These are phyloP conservation scores for Hawksworthiomyces lignivorus DNA, from an alignment of 2,329 filamentous ascomycete species.

Conservation along the genomic window DNA sequence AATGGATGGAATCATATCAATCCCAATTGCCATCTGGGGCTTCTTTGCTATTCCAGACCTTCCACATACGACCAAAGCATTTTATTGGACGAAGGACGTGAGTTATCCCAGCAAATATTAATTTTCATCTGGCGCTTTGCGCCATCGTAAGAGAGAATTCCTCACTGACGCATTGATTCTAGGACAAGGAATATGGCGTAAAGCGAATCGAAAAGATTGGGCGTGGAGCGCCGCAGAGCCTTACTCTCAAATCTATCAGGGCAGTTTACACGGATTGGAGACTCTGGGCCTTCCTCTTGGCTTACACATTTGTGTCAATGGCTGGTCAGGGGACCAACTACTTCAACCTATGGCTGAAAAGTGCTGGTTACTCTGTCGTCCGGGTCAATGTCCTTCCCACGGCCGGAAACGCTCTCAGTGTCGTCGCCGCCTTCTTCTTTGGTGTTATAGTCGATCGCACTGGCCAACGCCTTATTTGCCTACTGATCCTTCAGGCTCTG, in stretches of 20 bases:
- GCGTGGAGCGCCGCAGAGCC: conserved; percentile 5
- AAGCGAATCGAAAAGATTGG: conserved; percentile 18
- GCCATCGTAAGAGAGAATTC: too few species aligned
- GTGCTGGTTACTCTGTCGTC: conserved; percentile 36
- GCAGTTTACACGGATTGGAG: conserved; percentile 75
- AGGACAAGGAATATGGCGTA: conserved; percentile 16
- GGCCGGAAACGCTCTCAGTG: conserved; percentile 36
- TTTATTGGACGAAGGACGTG: conserved; percentile 11
- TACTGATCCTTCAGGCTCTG: conserved; percentile 12
- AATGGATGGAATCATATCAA: conserved; percentile 26
- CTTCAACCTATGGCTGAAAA: conserved; percentile 46
- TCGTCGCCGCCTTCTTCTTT: conserved; percentile 35
- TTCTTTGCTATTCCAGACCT: conserved; percentile 18
- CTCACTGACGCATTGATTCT: too few species aligned
- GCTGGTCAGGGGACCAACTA: conserved; percentile 24
- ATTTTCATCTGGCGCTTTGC: too few species aligned
- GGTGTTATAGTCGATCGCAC: conserved; percentile 15
- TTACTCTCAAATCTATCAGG: conserved; percentile 59
- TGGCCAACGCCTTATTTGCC: conserved; percentile 11
- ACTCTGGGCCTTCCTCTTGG: conserved; percentile 70
- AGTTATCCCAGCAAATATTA: background rate
- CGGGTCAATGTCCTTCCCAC: conserved; percentile 44
- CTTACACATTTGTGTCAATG: conserved; percentile 12
- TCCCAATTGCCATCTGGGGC: conserved; percentile 18
- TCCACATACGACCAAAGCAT: conserved; percentile 10